Percentiles rank a stretch among this genome's conserved stretches.
These are phyloP conservation scores for Cladorrhinum samala DNA, from an alignment of 495 filamentous ascomycete genomes.

Conservation along the genomic window DNA sequence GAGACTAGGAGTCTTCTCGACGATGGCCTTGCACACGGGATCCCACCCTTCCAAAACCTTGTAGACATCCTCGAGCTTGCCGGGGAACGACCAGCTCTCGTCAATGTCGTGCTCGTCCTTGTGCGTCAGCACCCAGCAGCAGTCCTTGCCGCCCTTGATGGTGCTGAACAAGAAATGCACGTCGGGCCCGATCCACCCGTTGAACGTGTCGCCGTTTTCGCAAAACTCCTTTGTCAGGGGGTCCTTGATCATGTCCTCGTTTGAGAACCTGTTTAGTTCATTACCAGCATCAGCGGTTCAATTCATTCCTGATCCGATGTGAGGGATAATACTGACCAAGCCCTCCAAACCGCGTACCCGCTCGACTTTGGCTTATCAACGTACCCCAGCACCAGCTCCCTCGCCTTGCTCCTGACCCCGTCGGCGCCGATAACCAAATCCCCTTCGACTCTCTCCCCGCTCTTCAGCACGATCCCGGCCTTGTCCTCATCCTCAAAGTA, in stretches of 20 bases:
- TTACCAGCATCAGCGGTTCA: not conserved
- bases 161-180: constrained; percentile 56
- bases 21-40: constrained; percentile 49
- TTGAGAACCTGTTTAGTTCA: constrained; percentile 42
- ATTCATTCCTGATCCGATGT: not conserved
- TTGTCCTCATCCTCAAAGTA: constrained; percentile 52
- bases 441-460: constrained; percentile 42
- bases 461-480: constrained; percentile 50
- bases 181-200: constrained; percentile 54
- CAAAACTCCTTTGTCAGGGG: constrained; percentile 54
- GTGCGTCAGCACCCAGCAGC: constrained; percentile 61
- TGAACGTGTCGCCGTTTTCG: constrained; percentile 56
- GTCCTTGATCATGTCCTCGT: constrained; percentile 54
- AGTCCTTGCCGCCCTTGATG: constrained; percentile 54
- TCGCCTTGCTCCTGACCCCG: constrained; percentile 54
- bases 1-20: constrained; percentile 54
- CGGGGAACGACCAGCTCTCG: constrained; percentile 56
- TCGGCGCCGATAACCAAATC: constrained; percentile 57
- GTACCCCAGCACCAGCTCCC: constrained; percentile 53
- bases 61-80: constrained; percentile 51
- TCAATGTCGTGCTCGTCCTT: constrained; percentile 53
- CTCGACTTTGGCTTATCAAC: constrained; percentile 53
- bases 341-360: constrained; percentile 54
- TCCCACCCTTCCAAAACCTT: constrained; percentile 59
- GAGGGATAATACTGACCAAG: constrained; percentile 39